Percentiles rank a stretch among this genome's conserved stretches.
Conservation (phyloP, 2,329 filamentous ascomycete species). For the Fusarium stilboides region DNA sequence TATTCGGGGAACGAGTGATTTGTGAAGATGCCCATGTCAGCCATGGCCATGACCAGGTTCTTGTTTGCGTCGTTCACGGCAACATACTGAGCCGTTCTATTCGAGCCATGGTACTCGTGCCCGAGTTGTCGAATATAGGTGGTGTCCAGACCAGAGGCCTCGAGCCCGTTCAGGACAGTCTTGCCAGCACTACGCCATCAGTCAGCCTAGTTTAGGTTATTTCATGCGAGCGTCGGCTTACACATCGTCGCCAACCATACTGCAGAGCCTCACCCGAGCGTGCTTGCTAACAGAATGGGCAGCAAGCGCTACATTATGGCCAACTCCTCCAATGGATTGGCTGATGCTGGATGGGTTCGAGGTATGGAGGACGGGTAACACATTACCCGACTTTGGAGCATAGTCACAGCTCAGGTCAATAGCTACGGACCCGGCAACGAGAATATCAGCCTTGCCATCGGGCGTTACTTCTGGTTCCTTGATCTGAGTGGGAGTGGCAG, state of each 20-base stretch:
- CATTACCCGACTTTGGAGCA: slow-evolving; percentile 47
- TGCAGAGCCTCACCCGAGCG: slow-evolving; percentile 79
- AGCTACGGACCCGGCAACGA: slow-evolving; percentile 92
- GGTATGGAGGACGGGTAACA: slow-evolving; percentile 74
- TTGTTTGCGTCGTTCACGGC: slow-evolving; percentile 88
- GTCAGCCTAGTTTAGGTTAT: slow-evolving; percentile 20
- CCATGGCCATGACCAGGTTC: slow-evolving; percentile 92
- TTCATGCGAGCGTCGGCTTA: slow-evolving; percentile 55
- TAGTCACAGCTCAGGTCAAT: slow-evolving; percentile 91
- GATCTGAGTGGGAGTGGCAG: slow-evolving; percentile 34
- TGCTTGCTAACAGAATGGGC: slow-evolving; percentile 77
- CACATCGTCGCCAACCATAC: slow-evolving; percentile 84
- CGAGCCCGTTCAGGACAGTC: slow-evolving; percentile 77
- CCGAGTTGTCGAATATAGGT: slow-evolving; percentile 73
- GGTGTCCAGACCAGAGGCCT: slow-evolving; percentile 74
- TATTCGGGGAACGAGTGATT: slow-evolving; percentile 65
- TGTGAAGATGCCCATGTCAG: slow-evolving; percentile 92
- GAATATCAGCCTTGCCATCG: slow-evolving; percentile 70
- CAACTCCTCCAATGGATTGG: slow-evolving; percentile 91
- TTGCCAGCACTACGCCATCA: slow-evolving; percentile 73
- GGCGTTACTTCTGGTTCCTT: slow-evolving; percentile 26
- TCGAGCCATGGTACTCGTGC: slow-evolving; percentile 63
- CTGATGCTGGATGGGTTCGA: slow-evolving; percentile 88
- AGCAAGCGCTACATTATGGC: slow-evolving; percentile 90
- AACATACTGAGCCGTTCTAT: slow-evolving; percentile 90